phyloP scores from a whole-genome alignment of 176 grass and related monocot genomes.

The maize (Zea mays) region Zm-B73-REFERENCE-NAM-5.0 NC_050096.1:81662501-81663000 shows the following conservation, averaged over 20 bases:
- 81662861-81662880: too few species aligned
- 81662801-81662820: too few species aligned
- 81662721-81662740: too few species aligned
- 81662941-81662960: slow-evolving; percentile 76
- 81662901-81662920: too few species aligned
- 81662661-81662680: background rate
- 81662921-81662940: background rate
- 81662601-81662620: slow-evolving; percentile 34
- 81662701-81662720: too few species aligned
- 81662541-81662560: slow-evolving; percentile 1
- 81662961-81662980: slow-evolving; percentile 38
- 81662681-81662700: slow-evolving; percentile 33
- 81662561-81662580: slow-evolving; percentile 22
- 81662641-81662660: slow-evolving; percentile 26
- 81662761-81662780: too few species aligned
- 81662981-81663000: slow-evolving; percentile 44
- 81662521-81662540: slow-evolving; percentile 24
- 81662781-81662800: too few species aligned
- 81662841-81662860: too few species aligned
- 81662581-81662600: background rate
- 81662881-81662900: too few species aligned
- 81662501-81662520: background rate
- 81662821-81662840: too few species aligned
- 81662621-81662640: slow-evolving; percentile 31
- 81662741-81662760: too few species aligned